Evolutionary conservation across 192 early-diverging fungal genomes (phyloP), one percentile per base, ranked within the genome.

Genomic region (Coemansia sp.): DNA sequence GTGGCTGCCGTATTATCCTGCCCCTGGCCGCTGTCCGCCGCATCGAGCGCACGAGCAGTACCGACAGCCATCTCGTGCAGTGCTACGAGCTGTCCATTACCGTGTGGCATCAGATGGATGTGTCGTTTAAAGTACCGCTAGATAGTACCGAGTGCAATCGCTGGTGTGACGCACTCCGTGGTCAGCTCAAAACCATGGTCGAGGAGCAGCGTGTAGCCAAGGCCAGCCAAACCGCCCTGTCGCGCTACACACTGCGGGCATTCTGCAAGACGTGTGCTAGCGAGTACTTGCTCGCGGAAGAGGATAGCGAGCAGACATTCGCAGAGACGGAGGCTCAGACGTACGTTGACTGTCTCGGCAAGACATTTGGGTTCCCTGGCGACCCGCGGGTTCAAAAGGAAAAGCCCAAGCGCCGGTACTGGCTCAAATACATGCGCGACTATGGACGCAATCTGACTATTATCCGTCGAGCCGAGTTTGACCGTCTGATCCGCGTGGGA

Each of bases 21-120:
- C 98, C 95, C 14, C 90, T 97, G 50, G 96, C 88, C 70, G 94
- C 94, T 3, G 89, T 99, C 59, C 91, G 93, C 61, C 87, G 94
- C 8, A 96, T 99, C 11, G 98, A 99, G 76, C 86, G 93, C 17
- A 75, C 94, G 58, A 93, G 90, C 69, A 78, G 87, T n/a, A 78
- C 84, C 19, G 84, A 86, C 0, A 74, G 82, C 69, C 35, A 63
- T 57, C 44, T 63, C 1, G 38, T 58, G 46, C 70, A 61, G 26
- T 80, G 85, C 71, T 87, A 84, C 30, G 89, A 92, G 53, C 86
- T 99, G 42, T 86, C 90, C 2, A 91, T 99, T 44, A 91, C 93
- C 3, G 92, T 92, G 14, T 95, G 95, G 89, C 96, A 99, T 75
- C 88, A 95, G 75, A 91, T 94, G 84, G 88, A 88, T 49, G 76